Base-by-base conservation (phyloP, 2,329 filamentous ascomycete species). In the Ceratocystis papillata region DNA sequence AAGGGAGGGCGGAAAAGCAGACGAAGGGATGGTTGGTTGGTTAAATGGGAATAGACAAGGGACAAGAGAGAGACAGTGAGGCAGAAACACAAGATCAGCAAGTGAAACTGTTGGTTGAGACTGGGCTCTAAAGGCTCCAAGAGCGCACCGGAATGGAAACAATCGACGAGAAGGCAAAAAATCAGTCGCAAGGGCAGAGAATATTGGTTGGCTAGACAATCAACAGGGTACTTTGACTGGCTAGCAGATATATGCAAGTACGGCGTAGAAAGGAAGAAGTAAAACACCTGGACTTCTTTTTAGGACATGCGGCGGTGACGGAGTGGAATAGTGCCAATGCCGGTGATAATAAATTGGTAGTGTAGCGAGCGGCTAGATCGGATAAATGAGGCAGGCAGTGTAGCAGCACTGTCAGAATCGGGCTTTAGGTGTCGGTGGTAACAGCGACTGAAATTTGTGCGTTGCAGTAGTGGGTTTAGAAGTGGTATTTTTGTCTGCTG, bases 71-170 rank as follows among this genome's bases (percentile, higher is more conserved):
- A 57, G 53, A 57, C 53, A 63, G 22, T 48, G 22, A 25, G n/a
- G 53, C 53, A 63, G 41, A 63, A 63, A 63, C 41, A 45, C 44
- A 48, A 63, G 45, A 63, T 30, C 59, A 62, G 44, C 33, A 41
- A 48, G 45, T 46, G 37, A 63, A 48, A 63, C 61, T 45, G 37
- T 46, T 46, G 41, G 22, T 20, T 15, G 45, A 46, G 60, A 63
- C 61, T 48, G 12, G 22, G 41, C 44, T 30, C 61, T 45, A 25
- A 28, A 30, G 37, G 10, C 37, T 41, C 12, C 37, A 41, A 15
- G 37, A 41, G 41, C 33, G 41, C 22, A 30, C 20, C 28, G 61
- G 61, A 63, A 63, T 33, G 61, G 44, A 63, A 63, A 33, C 15
- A 57, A 57, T 57, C 53, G 10, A 57, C 53, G 25, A 25, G 28